Percentiles rank a stretch among this genome's conserved stretches.
These are phyloP conservation scores for Quercus lobata DNA, from an alignment of 331 rosid genomes.

Conservation along the genomic window DNA sequence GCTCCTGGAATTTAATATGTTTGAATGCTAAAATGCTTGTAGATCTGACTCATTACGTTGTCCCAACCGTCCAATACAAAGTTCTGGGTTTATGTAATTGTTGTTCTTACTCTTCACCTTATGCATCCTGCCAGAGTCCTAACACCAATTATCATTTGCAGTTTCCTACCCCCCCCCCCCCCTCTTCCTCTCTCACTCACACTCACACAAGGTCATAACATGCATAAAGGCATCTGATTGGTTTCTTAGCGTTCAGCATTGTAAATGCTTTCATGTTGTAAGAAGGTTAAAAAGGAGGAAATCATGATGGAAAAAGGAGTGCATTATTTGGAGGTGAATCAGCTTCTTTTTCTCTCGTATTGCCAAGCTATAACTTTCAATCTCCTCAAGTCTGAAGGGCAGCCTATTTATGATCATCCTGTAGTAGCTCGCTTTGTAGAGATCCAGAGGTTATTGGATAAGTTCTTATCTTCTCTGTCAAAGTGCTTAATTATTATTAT, in stretches of 20 bases:
- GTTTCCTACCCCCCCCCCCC: neutral
- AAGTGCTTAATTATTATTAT: neutral
- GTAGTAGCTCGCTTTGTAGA: conserved; percentile 13
- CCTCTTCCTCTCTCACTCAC: too few relatives aligned
- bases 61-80: too few relatives aligned
- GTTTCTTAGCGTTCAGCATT: too few relatives aligned
- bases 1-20: too few relatives aligned
- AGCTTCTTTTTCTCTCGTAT: conserved; percentile 51
- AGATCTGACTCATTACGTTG: too few relatives aligned
- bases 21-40: too few relatives aligned
- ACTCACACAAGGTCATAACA: neutral
- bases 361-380: conserved; percentile 87
- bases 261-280: rapidly evolving
- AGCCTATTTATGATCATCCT: neutral
- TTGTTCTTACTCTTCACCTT: neutral
- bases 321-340: conserved; percentile 70
- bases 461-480: conserved; percentile 37
- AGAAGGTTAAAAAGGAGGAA: too few relatives aligned
- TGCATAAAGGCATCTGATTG: neutral
- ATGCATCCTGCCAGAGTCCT: neutral
- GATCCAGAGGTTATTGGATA: conserved; percentile 65
- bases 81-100: too few relatives aligned
- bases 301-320: conserved; percentile 40
- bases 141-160: neutral
- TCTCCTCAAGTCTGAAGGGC: conserved; percentile 92